These are phyloP conservation scores for Tinospora cordifolia DNA, from an alignment of 164 flowering plant species.

Conservation along the genomic window DNA sequence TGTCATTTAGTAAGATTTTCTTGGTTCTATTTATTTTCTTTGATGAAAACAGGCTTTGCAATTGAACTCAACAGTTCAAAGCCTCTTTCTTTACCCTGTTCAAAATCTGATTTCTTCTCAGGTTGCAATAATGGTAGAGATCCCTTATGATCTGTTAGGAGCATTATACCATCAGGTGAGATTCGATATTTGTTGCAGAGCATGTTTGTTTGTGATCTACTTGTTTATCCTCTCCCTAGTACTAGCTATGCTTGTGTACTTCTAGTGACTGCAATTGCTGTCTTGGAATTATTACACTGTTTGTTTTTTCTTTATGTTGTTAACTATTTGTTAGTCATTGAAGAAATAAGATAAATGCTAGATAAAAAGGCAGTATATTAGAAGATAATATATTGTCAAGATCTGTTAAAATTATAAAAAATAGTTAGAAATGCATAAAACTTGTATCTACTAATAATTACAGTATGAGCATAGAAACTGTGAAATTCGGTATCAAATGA, in stretches of 20 bases:
- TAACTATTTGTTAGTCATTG: neutral
- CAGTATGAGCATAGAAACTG: too few species aligned
- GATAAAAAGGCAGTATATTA: too few species aligned
- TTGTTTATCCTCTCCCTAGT: too few species aligned
- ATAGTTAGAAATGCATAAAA: too few species aligned
- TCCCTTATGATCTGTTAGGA: slow-evolving; percentile 77
- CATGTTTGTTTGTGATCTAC: neutral
- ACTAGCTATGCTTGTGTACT: neutral
- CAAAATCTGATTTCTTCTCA: slow-evolving; percentile 18
- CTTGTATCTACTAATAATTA: too few species aligned
- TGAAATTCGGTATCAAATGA: too few species aligned
- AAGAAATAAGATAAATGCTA: too few species aligned
- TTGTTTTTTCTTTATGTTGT: neutral
- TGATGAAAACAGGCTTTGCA: neutral
- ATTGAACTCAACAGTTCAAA: too few species aligned
- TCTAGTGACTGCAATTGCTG: neutral
- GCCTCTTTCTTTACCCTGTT: neutral
- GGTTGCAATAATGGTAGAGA: slow-evolving; percentile 68
- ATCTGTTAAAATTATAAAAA: too few species aligned
- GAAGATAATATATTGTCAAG: too few species aligned
- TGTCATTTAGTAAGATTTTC: too few species aligned
- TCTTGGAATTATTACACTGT: neutral
- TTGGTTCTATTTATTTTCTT: neutral
- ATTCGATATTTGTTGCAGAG: neutral
- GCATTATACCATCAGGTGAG: slow-evolving; percentile 79